phyloP scores from a whole-genome alignment of 768 basidiomycete species.

The Lepiota brunneoincarnata region DNA sequence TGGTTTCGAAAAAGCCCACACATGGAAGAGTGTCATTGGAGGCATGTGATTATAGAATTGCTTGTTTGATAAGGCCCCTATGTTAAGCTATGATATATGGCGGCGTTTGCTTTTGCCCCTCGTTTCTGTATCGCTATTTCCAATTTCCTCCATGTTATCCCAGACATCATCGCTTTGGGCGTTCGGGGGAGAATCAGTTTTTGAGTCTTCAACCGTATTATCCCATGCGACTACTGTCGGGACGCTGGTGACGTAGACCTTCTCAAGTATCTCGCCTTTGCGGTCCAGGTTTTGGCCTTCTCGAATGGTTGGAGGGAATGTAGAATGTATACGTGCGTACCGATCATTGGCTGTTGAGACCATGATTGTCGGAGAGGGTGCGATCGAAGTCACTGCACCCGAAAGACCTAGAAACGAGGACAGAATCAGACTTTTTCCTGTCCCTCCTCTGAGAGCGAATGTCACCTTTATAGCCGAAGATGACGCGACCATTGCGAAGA shows the following conservation, averaged over 20 bases:
- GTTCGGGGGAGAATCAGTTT: constrained; percentile 45
- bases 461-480: constrained; percentile 68
- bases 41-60: constrained; percentile 22
- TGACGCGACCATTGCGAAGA: constrained; percentile 59
- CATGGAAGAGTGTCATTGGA: constrained; percentile 85
- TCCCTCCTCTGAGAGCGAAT: neutral
- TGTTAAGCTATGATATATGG: neutral
- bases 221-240: constrained; percentile 72
- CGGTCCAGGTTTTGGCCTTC: constrained; percentile 49
- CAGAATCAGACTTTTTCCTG: neutral
- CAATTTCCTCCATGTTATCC: constrained; percentile 59
- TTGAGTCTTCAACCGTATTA: constrained; percentile 19
- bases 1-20: constrained; percentile 88
- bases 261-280: constrained; percentile 62
- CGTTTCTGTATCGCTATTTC: constrained; percentile 15
- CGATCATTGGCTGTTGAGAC: constrained; percentile 68
- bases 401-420: constrained; percentile 52
- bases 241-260: constrained; percentile 56
- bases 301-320: constrained; percentile 46
- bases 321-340: constrained; percentile 67
- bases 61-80: too few species aligned
- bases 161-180: constrained; percentile 62
- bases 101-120: constrained; percentile 13
- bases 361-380: constrained; percentile 50
- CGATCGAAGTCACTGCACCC: constrained; percentile 65